phyloP scores from a whole-genome alignment of 768 basidiomycete genomes.

The Boletus sensibilis region DNA sequence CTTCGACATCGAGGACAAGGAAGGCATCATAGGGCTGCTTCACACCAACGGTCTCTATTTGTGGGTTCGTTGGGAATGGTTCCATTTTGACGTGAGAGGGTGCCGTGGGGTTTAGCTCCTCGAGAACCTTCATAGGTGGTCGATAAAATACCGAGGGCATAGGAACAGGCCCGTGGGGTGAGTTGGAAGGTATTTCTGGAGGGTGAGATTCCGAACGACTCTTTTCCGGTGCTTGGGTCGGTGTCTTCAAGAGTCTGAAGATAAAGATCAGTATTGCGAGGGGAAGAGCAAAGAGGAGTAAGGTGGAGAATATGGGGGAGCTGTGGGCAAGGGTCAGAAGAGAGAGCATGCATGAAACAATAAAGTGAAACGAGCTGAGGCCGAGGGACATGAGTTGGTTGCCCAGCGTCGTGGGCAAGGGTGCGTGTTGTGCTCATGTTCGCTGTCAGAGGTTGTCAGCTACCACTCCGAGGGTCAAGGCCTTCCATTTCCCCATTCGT shows the following conservation, averaged over 20 bases:
- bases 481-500: constrained; percentile 15
- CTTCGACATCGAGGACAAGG: constrained; percentile 88
- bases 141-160: constrained; percentile 24
- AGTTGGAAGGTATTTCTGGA: background rate
- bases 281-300: constrained; percentile 2
- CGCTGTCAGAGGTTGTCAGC: constrained; percentile 5
- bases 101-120: background rate
- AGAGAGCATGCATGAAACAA: constrained; percentile 9
- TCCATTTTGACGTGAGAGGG: constrained; percentile 5
- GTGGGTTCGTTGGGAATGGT: background rate
- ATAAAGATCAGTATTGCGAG: constrained; percentile 9
- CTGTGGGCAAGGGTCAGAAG: constrained; percentile 12
- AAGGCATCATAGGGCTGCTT: constrained; percentile 70
- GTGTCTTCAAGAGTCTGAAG: background rate
- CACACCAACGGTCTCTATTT: constrained; percentile 16
- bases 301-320: background rate
- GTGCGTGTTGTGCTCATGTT: constrained; percentile 32
- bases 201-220: background rate
- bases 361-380: background rate
- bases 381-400: constrained; percentile 7
- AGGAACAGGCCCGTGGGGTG: background rate
- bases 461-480: background rate
- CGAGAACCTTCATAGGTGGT: constrained; percentile 6
- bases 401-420: constrained; percentile 7
- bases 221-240: background rate